Conservation (phyloP, 306 rosid species). For the Heteromeles arbutifolia region DNA sequence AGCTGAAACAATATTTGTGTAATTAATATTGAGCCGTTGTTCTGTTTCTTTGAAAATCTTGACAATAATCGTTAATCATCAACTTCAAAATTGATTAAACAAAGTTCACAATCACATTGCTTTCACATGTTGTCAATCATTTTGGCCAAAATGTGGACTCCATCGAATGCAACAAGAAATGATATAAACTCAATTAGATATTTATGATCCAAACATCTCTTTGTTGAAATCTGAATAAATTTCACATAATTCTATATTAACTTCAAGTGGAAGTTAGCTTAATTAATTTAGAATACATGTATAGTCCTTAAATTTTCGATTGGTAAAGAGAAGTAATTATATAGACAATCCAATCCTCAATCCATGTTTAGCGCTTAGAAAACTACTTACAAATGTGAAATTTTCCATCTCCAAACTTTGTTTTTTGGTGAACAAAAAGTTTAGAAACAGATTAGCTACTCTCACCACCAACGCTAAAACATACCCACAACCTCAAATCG, state of each 20-base stretch:
- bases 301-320: too few relatives aligned
- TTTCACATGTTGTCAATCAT: not conserved
- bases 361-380: not conserved
- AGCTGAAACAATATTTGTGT: too few relatives aligned
- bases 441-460: too few relatives aligned
- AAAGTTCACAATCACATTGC: not conserved
- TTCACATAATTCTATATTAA: too few relatives aligned
- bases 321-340: too few relatives aligned
- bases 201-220: not conserved
- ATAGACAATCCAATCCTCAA: not conserved
- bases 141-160: not conserved
- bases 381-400: not conserved
- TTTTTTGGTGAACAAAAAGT: too few relatives aligned
- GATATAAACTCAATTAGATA: not conserved
- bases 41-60: too few relatives aligned
- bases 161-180: not conserved
- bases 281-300: too few relatives aligned
- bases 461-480: fast-evolving
- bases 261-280: too few relatives aligned
- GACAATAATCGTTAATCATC: not conserved
- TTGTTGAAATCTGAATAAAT: too few relatives aligned
- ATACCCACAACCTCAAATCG: fast-evolving
- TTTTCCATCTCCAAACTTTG: not conserved
- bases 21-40: not conserved
- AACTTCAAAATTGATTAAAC: not conserved